phyloP scores from a whole-genome alignment of 2,329 filamentous ascomycete species.

The Tolypocladium tundrense region DNA sequence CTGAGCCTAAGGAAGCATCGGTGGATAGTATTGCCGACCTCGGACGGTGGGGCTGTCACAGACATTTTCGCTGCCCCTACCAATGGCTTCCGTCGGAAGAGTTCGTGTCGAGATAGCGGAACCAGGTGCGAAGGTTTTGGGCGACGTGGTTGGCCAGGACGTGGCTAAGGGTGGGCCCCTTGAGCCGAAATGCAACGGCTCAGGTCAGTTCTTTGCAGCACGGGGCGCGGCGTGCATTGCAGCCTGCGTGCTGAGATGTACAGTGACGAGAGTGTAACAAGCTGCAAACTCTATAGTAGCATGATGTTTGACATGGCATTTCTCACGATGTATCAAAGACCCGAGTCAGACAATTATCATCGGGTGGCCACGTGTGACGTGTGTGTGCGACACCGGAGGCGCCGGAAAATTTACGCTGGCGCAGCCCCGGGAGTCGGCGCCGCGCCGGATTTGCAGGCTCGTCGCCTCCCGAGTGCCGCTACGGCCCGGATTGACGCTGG shows the following conservation, averaged over 20 bases:
- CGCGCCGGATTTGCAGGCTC: background rate
- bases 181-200: background rate
- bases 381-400: background rate
- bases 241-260: background rate
- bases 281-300: background rate
- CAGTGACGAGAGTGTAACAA: background rate
- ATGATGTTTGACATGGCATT: background rate
- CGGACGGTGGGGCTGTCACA: slow-evolving; percentile 14
- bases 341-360: background rate
- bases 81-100: slow-evolving; percentile 1
- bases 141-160: background rate
- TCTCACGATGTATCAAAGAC: background rate
- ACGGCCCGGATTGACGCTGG: background rate
- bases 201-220: background rate
- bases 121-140: background rate
- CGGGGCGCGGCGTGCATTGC: background rate
- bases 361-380: background rate
- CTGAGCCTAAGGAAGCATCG: slow-evolving; percentile 13
- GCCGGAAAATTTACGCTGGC: background rate
- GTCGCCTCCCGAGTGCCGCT: background rate
- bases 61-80: background rate
- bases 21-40: slow-evolving; percentile 18
- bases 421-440: background rate
- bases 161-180: background rate
- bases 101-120: background rate